These are phyloP conservation scores for Hyaloscypha hepaticicola DNA, from an alignment of 495 filamentous ascomycete species.

Conservation along the genomic window DNA sequence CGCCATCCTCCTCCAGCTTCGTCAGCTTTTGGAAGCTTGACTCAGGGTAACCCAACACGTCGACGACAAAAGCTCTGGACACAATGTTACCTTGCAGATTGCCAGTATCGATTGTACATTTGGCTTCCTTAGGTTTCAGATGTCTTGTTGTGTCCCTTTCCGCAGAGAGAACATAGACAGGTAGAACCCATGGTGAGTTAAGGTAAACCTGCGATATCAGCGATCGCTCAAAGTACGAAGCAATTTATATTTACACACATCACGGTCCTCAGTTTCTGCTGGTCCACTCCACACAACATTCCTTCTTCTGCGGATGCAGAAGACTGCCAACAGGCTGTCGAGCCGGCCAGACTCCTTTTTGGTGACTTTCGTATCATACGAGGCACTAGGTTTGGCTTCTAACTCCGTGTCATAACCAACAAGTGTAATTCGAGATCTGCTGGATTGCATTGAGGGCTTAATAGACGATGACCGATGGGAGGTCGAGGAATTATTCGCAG, in stretches of 20 bases:
- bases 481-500: not conserved
- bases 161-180: slow-evolving; percentile 20
- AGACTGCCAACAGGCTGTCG: not conserved
- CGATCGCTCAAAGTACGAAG: not conserved
- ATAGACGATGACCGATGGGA: slow-evolving; percentile 2
- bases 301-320: slow-evolving; percentile 6
- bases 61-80: slow-evolving; percentile 6
- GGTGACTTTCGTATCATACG: not conserved
- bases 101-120: slow-evolving; percentile 21
- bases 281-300: not conserved
- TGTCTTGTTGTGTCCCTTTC: slow-evolving; percentile 5
- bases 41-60: slow-evolving; percentile 14
- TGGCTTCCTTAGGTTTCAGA: slow-evolving; percentile 13
- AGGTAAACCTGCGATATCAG: slow-evolving; percentile 3
- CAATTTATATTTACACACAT: too few species aligned
- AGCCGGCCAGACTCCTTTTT: not conserved
- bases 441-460: slow-evolving; percentile 7
- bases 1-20: slow-evolving; percentile 12
- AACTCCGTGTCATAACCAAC: slow-evolving; percentile 8
- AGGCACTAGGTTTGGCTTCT: not conserved
- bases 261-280: not conserved
- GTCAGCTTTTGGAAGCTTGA: slow-evolving; percentile 12
- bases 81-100: slow-evolving; percentile 19
- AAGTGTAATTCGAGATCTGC: slow-evolving; percentile 20
- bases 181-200: slow-evolving; percentile 8